phyloP scores from a whole-genome alignment of 2,329 filamentous ascomycete species.

The Ploettnerulaceae sp. region DNA sequence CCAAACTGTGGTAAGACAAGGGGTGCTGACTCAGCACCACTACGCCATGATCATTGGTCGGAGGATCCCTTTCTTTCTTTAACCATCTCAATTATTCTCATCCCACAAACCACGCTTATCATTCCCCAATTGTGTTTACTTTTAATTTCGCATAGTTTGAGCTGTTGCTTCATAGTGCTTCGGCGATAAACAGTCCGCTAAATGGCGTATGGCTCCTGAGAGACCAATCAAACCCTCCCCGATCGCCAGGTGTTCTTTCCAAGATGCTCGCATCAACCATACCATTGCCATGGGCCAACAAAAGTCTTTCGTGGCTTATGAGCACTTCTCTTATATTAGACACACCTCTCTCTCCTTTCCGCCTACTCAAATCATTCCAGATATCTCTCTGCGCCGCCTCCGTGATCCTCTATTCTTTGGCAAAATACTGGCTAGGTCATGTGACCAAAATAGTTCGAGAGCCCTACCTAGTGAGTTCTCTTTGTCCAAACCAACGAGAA shows the following conservation, averaged over 20 bases:
- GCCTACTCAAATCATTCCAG: conserved; percentile 4
- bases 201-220: too few species aligned
- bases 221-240: not conserved
- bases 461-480: conserved; percentile 27
- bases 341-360: conserved; percentile 6
- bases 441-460: conserved; percentile 28
- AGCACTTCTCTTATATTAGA: conserved; percentile 4
- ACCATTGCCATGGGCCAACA: conserved; percentile 2
- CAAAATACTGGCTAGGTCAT: conserved; percentile 25
- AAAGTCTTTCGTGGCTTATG: not conserved
- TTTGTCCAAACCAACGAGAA: not conserved
- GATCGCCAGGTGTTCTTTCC: conserved; percentile 5
- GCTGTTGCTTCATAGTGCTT: too few species aligned
- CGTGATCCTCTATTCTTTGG: conserved; percentile 1
- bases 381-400: not conserved
- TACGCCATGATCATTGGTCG: too few species aligned
- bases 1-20: too few species aligned
- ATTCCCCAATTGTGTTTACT: too few species aligned
- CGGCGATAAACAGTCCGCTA: too few species aligned
- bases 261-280: conserved; percentile 1
- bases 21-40: too few species aligned
- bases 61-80: too few species aligned
- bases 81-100: too few species aligned
- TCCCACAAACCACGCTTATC: too few species aligned
- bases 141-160: too few species aligned